These are phyloP conservation scores for Pythium aphanidermatum DNA, from an alignment of 352 stramenopile genomes.

Conservation along the genomic window DNA sequence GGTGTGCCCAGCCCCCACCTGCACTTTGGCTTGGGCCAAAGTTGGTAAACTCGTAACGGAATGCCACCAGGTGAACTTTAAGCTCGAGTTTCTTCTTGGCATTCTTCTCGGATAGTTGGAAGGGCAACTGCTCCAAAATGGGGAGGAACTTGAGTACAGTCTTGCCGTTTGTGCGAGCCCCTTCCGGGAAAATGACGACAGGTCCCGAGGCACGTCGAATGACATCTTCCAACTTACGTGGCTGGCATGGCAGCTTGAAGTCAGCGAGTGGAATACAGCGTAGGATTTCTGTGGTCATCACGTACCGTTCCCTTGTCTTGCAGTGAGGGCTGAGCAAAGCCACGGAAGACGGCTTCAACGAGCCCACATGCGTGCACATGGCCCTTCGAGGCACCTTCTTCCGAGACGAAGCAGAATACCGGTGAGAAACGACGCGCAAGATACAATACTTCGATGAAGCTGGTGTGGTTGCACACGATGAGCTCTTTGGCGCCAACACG, in stretches of 20 bases:
- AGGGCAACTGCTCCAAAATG: conserved; percentile 54
- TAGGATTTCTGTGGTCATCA: neutral
- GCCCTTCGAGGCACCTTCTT: conserved; percentile 43
- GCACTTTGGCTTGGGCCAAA: conserved; percentile 72
- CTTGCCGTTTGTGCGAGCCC: conserved; percentile 75
- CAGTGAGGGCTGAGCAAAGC: conserved; percentile 39
- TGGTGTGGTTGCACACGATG: conserved; percentile 80
- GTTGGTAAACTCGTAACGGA: conserved; percentile 73
- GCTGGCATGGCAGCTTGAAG: conserved; percentile 5
- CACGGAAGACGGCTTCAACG: conserved; percentile 56
- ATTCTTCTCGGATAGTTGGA: conserved; percentile 15
- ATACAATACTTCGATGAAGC: conserved; percentile 75
- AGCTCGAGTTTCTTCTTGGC: conserved; percentile 16
- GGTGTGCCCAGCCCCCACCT: conserved; percentile 44
- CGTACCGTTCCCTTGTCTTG: conserved; percentile 29
- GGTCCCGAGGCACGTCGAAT: conserved; percentile 46
- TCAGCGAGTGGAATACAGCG: neutral
- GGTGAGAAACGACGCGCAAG: conserved; percentile 72
- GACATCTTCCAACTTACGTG: conserved; percentile 68
- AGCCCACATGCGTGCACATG: conserved; percentile 63
- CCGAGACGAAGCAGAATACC: conserved; percentile 59
- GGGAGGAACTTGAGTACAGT: conserved; percentile 63
- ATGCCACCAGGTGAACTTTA: conserved; percentile 64
- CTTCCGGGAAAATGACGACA: conserved; percentile 72
- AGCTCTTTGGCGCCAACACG: conserved; percentile 48